phyloP scores from a whole-genome alignment of 805 yeast genomes.

The Cyberlindnera veronae region DNA sequence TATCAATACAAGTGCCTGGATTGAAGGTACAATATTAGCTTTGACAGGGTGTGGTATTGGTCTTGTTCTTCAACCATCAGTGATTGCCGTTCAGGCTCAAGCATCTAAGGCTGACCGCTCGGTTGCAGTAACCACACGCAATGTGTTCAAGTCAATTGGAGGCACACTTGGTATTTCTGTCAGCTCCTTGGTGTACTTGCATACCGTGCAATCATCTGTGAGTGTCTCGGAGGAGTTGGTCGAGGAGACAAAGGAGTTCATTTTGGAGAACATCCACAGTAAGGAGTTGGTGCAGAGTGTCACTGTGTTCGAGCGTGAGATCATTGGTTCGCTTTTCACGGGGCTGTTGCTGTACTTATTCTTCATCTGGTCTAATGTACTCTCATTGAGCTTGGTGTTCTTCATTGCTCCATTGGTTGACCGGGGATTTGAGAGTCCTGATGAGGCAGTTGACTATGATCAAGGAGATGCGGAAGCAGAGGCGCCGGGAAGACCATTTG shows the following conservation, averaged over 20 bases:
- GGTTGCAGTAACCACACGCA: constrained; percentile 53
- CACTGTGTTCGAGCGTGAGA: constrained; percentile 1
- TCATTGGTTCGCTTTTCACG: constrained; percentile 5
- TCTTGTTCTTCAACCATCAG: constrained; percentile 21
- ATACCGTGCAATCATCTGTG: constrained; percentile 2
- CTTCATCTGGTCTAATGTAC: constrained; percentile 7
- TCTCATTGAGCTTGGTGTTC: constrained; percentile 6
- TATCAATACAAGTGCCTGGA: constrained; percentile 26
- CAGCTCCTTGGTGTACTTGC: constrained; percentile 14
- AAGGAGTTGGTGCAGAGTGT: constrained; percentile 2
- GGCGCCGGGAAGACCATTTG: too few relatives aligned
- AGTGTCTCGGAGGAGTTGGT: constrained; percentile 2
- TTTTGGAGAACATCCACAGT: constrained; percentile 8
- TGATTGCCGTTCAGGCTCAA: constrained; percentile 53
- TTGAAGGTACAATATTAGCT: constrained; percentile 32
- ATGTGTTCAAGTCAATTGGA: constrained; percentile 54
- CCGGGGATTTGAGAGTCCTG: constrained; percentile 6
- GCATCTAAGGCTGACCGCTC: constrained; percentile 49
- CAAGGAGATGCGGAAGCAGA: background rate
- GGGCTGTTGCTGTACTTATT: constrained; percentile 11
- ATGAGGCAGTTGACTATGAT: constrained; percentile 6
- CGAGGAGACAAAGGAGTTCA: constrained; percentile 9
- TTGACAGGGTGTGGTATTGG: constrained; percentile 44
- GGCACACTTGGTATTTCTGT: constrained; percentile 57
- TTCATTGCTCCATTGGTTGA: constrained; percentile 8